These are phyloP conservation scores for Hirschioporus abietinus DNA, from an alignment of 768 basidiomycete genomes.

Conservation along the genomic window DNA sequence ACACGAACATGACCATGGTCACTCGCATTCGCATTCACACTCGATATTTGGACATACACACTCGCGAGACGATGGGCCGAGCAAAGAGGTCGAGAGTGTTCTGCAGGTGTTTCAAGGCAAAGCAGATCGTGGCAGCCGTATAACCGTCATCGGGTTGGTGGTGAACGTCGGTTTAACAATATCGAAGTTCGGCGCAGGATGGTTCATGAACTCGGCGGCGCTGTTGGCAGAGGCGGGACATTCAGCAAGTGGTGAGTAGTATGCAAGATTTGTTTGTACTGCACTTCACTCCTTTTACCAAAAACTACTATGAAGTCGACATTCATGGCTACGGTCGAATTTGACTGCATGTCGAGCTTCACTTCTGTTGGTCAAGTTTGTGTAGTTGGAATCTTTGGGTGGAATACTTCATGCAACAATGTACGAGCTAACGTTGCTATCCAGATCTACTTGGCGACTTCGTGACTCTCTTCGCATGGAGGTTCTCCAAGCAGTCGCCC, in stretches of 20 bases:
- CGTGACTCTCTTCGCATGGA: conserved; percentile 87
- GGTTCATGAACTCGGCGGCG: conserved; percentile 85
- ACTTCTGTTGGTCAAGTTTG: too few relatives aligned
- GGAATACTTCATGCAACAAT: not conserved
- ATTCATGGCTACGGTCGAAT: too few relatives aligned
- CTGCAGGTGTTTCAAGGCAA: conserved; percentile 61
- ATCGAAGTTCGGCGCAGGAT: conserved; percentile 84
- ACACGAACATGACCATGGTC: conserved; percentile 35
- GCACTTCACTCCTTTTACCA: not conserved
- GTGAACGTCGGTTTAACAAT: conserved; percentile 78
- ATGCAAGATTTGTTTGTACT: not conserved
- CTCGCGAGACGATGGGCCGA: conserved; percentile 52
- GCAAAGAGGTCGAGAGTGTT: conserved; percentile 60
- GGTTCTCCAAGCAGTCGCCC: conserved; percentile 76
- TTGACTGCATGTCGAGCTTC: too few relatives aligned
- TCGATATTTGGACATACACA: conserved; percentile 63
- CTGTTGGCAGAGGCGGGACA: conserved; percentile 94
- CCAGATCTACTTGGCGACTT: conserved; percentile 85
- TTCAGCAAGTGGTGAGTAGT: conserved; percentile 62
- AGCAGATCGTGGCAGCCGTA: conserved; percentile 79
- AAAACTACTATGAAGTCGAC: conserved; percentile 51
- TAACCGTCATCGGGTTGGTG: conserved; percentile 80
- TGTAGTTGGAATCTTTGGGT: too few relatives aligned
- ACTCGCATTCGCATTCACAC: conserved; percentile 50
- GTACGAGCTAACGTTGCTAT: not conserved